Evolutionary conservation across 2,329 filamentous ascomycete genomes (phyloP), one percentile per base, ranked within the genome.

Genomic region (Talaromyces sp.): DNA sequence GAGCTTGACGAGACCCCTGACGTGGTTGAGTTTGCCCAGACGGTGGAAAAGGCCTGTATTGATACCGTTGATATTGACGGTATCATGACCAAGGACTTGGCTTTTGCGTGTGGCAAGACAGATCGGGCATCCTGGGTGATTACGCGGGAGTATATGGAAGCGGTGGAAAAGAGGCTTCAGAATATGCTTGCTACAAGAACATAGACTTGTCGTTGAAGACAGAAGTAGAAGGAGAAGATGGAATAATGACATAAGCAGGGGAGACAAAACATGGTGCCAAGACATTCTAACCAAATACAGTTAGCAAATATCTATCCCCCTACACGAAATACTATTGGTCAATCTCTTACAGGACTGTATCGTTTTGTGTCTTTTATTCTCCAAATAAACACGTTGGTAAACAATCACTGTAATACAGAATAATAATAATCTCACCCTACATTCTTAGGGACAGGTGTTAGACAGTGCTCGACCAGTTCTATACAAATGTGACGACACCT

Each of bases 21-120:
- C 68, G 83, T 99, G 33, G 87, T 96, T 63, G 85, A 90, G 58
- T 98, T 96, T 72, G 93, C 95, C 63, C 90, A 97, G 82, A 86
- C 84, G 73, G 85, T 98, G 59, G 95, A 99, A 85, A 84, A 90
- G 77, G 95, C 95, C 47, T 97, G 93, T 77, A 84, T 97, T 62
- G 92, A 98, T 77, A 93, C 93, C 30, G 95, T 99, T 68, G 91
- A 98, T 75, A 78, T 90, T 62, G 93, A 98, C 74, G 91, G 91
- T 65, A 89, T 98, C 81, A 99, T 98, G 93, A 99, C 95, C 77
- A 98, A 98, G 87, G 95, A 99, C 78, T 80, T 99, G 70, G 95
- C 95, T 22, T 85, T 98, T 62, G 90, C 93, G 55, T 95, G 91
- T 76, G 93, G 95, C 71, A 93, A 93, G 84, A 92, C 88, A 70